phyloP scores from a whole-genome alignment of 208 protist genomes.

The Angomonas ambiguus region DNA sequence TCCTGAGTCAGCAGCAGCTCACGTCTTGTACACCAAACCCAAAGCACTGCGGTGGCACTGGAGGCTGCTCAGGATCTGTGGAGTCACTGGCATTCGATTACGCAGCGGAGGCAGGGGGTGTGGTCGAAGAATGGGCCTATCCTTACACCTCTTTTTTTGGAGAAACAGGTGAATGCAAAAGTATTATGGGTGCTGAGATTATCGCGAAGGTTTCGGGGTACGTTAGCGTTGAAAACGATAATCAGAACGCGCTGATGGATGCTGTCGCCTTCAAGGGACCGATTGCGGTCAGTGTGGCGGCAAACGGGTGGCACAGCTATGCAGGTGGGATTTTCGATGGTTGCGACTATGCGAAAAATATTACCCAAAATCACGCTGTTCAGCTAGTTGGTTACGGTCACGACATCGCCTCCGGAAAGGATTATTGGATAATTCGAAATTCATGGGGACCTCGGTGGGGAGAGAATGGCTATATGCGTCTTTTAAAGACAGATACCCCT shows the following conservation, averaged over 20 bases:
- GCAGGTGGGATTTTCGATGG: slow-evolving; percentile 61
- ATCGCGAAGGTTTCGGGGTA: slow-evolving; percentile 45
- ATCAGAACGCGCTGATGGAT: slow-evolving; percentile 51
- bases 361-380: slow-evolving; percentile 82
- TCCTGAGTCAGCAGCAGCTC: slow-evolving; percentile 90
- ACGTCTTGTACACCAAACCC: slow-evolving; percentile 85
- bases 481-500: slow-evolving; percentile 39
- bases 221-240: slow-evolving; percentile 60
- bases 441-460: slow-evolving; percentile 79
- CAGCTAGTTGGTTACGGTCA: slow-evolving; percentile 83
- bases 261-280: slow-evolving; percentile 59
- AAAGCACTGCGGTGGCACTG: slow-evolving; percentile 44
- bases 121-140: slow-evolving; percentile 66
- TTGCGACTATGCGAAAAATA: slow-evolving; percentile 56
- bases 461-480: slow-evolving; percentile 73
- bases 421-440: slow-evolving; percentile 92
- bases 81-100: slow-evolving; percentile 76
- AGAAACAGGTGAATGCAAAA: slow-evolving; percentile 39
- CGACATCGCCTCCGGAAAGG: slow-evolving; percentile 27
- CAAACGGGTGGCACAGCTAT: slow-evolving; percentile 61
- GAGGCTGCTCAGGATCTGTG: slow-evolving; percentile 79
- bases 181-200: not conserved
- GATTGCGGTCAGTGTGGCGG: slow-evolving; percentile 81
- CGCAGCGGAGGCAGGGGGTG: slow-evolving; percentile 39
- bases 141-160: slow-evolving; percentile 71